Base-by-base conservation (phyloP, 192 early-diverging fungal species). In the Podila clonocystis region DNA sequence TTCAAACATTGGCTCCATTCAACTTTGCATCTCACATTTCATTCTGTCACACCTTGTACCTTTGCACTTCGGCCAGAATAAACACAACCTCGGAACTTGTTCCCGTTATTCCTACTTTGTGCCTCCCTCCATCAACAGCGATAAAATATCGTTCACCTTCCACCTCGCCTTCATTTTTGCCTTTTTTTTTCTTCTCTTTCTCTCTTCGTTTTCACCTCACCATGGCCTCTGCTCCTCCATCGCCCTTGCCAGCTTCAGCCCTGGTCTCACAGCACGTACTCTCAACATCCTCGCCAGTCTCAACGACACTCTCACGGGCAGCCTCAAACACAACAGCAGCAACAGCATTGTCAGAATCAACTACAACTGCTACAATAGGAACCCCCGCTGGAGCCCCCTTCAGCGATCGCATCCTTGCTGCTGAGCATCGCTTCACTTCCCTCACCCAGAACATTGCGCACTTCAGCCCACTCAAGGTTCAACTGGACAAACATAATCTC, bases 381-480 rank as follows among this genome's bases (percentile, higher is more conserved):
- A 7, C 63, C 3, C 48, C 48, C 49, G 22, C 22, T 65, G 41
- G 63, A 17, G 31, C 13, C 11, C 0, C 45, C 28, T 36, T 50
- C 63, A 65, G 24, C 36, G 77, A 80, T 65, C 77, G 77, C 11
- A 65, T 80, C 67, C 67, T 50, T 3, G 60, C 65, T 36, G 70
- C 77, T 33, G 77, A 80, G 48, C 77, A 80, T 36, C 65, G 70
- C 9, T 80, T 80, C 58, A 80, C 77, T 22, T 9, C 77, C 12
- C 50, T 80, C 28, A 80, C 77, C 9, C 77, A 80, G 24, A 80
- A 80, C 67, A 80, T 80, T 65, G 70, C 77, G 8, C 77, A 80
- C 62, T 80, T 80, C 62, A 80, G 77, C 62, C 77, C 77, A 5
- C 62, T 80, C 50, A 80, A 80, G 58, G 68, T 17, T 22, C 77